Conservation (phyloP, 2,329 filamentous ascomycete species). For the Diaporthe sp. region DNA sequence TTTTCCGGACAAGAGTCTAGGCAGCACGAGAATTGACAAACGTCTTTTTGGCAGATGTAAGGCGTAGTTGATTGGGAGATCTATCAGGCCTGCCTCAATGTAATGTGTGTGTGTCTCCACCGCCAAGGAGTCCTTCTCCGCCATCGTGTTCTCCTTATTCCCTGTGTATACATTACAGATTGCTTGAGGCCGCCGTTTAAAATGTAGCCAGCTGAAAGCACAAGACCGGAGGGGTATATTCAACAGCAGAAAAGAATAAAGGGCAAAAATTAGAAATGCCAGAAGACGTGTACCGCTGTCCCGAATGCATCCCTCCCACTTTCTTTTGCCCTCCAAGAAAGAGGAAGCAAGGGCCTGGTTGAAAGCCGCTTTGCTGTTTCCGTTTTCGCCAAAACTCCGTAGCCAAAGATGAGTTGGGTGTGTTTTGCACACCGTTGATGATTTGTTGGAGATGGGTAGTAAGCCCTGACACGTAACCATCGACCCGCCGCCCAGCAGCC, state of each 20-base stretch:
- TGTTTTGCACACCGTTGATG: background rate
- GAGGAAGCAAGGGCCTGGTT: background rate
- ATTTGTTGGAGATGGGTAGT: background rate
- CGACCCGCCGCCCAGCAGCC: background rate
- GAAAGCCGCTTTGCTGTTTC: slow-evolving; percentile 25
- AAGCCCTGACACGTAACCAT: slow-evolving; percentile 5
- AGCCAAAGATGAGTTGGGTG: slow-evolving; percentile 13
- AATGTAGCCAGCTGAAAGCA: background rate
- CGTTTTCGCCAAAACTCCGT: slow-evolving; percentile 24
- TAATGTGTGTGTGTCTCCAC: slow-evolving; percentile 6
- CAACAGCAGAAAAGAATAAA: background rate
- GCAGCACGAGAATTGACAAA: background rate
- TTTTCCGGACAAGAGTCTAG: background rate
- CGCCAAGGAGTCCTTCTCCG: background rate
- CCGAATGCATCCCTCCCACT: background rate
- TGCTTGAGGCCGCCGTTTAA: background rate
- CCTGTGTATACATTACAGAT: slow-evolving; percentile 27
- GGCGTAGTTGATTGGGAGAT: slow-evolving; percentile 38
- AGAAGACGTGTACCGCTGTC: slow-evolving; percentile 3
- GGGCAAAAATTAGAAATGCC: background rate
- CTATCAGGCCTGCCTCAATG: slow-evolving; percentile 34
- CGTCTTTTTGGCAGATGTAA: background rate
- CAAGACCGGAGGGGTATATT: slow-evolving; percentile 36
- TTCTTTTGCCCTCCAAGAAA: background rate
- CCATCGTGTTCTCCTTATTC: background rate